Evolutionary conservation across 495 filamentous ascomycete genomes (phyloP).

Genomic region (Amphirosellinia nigrospora): DNA sequence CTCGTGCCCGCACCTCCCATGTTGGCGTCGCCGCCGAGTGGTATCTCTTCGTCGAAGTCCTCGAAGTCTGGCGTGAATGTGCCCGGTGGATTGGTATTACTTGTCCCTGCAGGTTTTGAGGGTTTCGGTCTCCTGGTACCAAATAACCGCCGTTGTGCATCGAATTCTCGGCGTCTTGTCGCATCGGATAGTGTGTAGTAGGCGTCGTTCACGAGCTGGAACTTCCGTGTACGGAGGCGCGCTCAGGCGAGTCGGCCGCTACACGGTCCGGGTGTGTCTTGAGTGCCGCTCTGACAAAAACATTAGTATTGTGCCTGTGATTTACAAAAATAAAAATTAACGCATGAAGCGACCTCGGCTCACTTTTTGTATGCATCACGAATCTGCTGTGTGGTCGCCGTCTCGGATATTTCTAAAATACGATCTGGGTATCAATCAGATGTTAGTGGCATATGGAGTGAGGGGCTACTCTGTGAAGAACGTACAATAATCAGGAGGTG

Average conservation of each 20-base stretch:
- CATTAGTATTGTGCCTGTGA: conserved; percentile 20
- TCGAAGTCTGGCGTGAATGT: conserved; percentile 53
- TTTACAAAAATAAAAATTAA: background rate
- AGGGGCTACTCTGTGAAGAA: conserved; percentile 17
- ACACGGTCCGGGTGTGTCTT: conserved; percentile 96
- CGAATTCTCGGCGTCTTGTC: conserved; percentile 83
- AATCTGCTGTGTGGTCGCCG: conserved; percentile 81
- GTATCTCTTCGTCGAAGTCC: conserved; percentile 61
- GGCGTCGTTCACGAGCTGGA: conserved; percentile 96
- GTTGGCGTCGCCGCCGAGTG: conserved; percentile 43
- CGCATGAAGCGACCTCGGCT: conserved; percentile 8
- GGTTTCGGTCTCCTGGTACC: conserved; percentile 25
- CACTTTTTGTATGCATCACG: conserved; percentile 94
- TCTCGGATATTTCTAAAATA: conserved; percentile 74
- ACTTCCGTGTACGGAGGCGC: conserved; percentile 83
- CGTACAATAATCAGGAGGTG: conserved; percentile 62
- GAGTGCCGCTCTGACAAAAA: conserved; percentile 73
- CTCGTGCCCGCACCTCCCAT: conserved; percentile 18
- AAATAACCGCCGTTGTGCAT: conserved; percentile 65
- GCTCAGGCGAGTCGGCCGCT: conserved; percentile 81
- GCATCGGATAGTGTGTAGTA: conserved; percentile 94
- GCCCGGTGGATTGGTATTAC: conserved; percentile 36
- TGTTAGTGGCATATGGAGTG: conserved; percentile 30
- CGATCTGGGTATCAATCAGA: conserved; percentile 29
- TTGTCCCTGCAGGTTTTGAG: conserved; percentile 29